Evolutionary conservation across 2,329 filamentous ascomycete genomes (phyloP).

Genomic region (Neofusicoccum laricinum): DNA sequence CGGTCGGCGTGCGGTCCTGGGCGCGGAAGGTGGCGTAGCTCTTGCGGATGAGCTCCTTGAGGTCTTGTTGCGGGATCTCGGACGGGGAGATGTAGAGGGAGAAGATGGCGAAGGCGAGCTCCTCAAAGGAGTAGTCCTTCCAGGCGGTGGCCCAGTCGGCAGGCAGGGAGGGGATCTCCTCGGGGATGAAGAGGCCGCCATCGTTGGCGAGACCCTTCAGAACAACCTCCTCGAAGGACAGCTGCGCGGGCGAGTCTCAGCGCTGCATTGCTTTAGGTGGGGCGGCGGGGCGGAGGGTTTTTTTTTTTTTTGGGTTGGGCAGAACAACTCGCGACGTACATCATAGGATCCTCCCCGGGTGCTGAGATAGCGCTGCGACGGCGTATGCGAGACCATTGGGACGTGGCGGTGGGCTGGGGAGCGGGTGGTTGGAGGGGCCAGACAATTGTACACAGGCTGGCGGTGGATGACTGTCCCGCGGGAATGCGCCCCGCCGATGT

Average conservation of each 20-base stretch:
- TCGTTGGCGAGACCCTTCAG: constrained; percentile 84
- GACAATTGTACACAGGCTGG: not conserved
- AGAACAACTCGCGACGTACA: constrained; percentile 35
- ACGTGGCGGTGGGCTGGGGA: not conserved
- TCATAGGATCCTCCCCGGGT: constrained; percentile 62
- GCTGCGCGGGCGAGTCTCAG: constrained; percentile 44
- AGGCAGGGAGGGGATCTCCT: constrained; percentile 68
- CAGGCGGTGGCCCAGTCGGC: constrained; percentile 65
- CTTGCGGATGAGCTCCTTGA: constrained; percentile 77
- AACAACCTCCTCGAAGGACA: constrained; percentile 88
- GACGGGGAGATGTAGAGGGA: constrained; percentile 79
- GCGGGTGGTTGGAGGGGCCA: not conserved
- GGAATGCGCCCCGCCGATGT: not conserved
- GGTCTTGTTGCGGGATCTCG: constrained; percentile 77
- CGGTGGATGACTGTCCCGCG: not conserved
- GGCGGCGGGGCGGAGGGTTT: constrained; percentile 16
- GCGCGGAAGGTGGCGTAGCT: constrained; percentile 89
- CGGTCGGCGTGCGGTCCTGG: constrained; percentile 72
- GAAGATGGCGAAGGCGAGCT: constrained; percentile 81
- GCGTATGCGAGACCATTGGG: constrained; percentile 45
- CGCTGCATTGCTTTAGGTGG: constrained; percentile 24
- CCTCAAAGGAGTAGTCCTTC: constrained; percentile 74
- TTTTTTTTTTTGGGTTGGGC: constrained; percentile 13
- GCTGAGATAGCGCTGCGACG: constrained; percentile 61
- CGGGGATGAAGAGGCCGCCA: constrained; percentile 85